phyloP scores from a whole-genome alignment of 345 rosid species.

The Raphanus sativus region DNA sequence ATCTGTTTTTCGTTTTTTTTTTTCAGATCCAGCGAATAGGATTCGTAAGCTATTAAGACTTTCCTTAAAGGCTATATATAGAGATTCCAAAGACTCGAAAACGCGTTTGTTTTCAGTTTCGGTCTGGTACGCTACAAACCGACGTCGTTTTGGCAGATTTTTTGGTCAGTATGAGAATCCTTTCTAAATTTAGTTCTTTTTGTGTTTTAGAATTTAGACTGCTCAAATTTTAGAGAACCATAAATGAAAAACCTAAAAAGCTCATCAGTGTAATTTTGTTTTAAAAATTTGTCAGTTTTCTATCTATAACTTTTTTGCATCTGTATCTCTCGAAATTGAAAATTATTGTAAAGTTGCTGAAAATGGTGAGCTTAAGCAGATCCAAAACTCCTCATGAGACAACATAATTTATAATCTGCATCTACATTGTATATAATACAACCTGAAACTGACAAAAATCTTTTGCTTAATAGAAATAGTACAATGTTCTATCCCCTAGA shows the following conservation, averaged over 20 bases:
- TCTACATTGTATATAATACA: not conserved
- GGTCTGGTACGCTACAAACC: not conserved
- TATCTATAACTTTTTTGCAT: not conserved
- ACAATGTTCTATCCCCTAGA: not conserved
- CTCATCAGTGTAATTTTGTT: not conserved
- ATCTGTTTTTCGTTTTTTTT: not conserved
- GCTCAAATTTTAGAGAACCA: not conserved
- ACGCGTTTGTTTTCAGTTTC: conserved; percentile 21
- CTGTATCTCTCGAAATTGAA: not conserved
- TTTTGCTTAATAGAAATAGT: not conserved
- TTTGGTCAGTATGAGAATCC: not conserved
- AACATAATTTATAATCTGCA: not conserved
- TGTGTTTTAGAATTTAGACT: not conserved
- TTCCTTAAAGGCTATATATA: conserved; percentile 11
- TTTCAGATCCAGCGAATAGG: conserved; percentile 9
- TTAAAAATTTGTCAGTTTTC: not conserved
- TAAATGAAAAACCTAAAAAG: not conserved
- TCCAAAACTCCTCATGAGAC: not conserved
- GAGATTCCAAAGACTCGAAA: not conserved
- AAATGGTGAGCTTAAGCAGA: not conserved
- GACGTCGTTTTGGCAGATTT: conserved; percentile 15
- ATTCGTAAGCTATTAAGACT: not conserved
- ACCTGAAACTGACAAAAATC: not conserved
- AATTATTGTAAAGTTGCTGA: not conserved
- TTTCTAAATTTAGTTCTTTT: not conserved